Evolutionary conservation across 495 filamentous ascomycete species (phyloP).

Genomic region (Cenococcum geophilum): DNA sequence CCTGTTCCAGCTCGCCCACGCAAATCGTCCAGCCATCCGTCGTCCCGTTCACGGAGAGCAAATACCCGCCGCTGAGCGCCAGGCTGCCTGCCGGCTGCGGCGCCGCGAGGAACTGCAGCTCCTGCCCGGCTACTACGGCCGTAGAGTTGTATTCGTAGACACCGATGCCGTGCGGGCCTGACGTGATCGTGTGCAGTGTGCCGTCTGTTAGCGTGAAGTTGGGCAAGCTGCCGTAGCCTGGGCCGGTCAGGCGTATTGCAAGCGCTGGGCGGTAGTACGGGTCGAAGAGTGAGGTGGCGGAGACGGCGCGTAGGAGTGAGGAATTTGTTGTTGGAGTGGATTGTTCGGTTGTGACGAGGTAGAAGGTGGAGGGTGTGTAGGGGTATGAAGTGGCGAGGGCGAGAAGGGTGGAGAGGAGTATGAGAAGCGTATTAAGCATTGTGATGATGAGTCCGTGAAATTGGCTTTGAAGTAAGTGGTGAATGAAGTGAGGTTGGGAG

Average conservation of each 20-base stretch:
- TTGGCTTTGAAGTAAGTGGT: neutral
- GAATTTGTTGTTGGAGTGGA: slow-evolving; percentile 8
- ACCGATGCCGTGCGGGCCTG: slow-evolving; percentile 24
- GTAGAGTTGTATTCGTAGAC: slow-evolving; percentile 29
- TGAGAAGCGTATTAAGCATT: neutral
- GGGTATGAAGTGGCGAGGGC: neutral
- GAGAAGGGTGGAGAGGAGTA: neutral
- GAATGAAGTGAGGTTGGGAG: neutral
- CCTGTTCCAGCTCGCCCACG: slow-evolving; percentile 20
- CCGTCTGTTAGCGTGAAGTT: slow-evolving; percentile 32
- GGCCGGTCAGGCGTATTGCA: slow-evolving; percentile 30
- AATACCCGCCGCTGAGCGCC: slow-evolving; percentile 27
- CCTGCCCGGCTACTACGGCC: slow-evolving; percentile 14
- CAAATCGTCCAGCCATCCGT: slow-evolving; percentile 33
- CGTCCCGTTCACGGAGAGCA: slow-evolving; percentile 30
- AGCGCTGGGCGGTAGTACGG: slow-evolving; percentile 28
- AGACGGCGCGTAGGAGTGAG: slow-evolving; percentile 12
- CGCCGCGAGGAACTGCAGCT: slow-evolving; percentile 22
- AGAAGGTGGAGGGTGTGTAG: neutral
- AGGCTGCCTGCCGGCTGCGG: slow-evolving; percentile 25
- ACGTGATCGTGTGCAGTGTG: slow-evolving; percentile 22
- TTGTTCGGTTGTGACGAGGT: slow-evolving; percentile 22
- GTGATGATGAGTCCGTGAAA: neutral
- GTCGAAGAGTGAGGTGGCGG: slow-evolving; percentile 25
- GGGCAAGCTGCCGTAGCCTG: slow-evolving; percentile 31